Percentiles rank a stretch among this genome's conserved stretches.
Conservation (phyloP, 1,284 basidiomycete genomes). For the Tilletia horrida region DNA sequence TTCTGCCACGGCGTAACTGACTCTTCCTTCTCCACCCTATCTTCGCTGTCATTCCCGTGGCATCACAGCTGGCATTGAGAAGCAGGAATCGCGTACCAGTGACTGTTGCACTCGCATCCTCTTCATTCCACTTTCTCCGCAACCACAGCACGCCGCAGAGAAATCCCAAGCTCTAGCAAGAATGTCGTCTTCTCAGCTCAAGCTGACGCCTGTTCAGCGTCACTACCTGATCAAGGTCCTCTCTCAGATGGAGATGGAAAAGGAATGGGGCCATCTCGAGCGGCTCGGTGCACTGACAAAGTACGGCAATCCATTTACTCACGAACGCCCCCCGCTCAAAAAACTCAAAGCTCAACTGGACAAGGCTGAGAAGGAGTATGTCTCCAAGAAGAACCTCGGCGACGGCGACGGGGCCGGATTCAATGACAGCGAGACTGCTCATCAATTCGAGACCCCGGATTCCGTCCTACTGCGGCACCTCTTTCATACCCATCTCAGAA, state of each 20-base stretch:
- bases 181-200: neutral
- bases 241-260: slow-evolving; percentile 50
- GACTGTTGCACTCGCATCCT: too few species aligned
- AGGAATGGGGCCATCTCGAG: slow-evolving; percentile 44
- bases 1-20: too few species aligned
- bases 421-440: neutral
- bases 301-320: slow-evolving; percentile 49
- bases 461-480: slow-evolving; percentile 44
- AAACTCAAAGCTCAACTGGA: slow-evolving; percentile 33
- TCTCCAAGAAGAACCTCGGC: slow-evolving; percentile 21
- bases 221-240: slow-evolving; percentile 52
- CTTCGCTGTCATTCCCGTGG: too few species aligned
- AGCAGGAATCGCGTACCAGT: too few species aligned
- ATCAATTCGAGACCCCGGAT: neutral
- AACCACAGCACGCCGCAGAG: neutral
- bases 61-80: too few species aligned
- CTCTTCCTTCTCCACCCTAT: too few species aligned
- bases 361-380: slow-evolving; percentile 16
- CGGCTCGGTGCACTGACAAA: slow-evolving; percentile 44
- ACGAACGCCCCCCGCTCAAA: slow-evolving; percentile 35
- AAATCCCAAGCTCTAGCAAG: neutral
- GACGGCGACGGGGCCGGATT: slow-evolving; percentile 32
- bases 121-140: neutral
- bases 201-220: slow-evolving; percentile 46
- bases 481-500: slow-evolving; percentile 48